Evolutionary conservation across 2,329 filamentous ascomycete species (phyloP).

Genomic region (Neonectria faginata): DNA sequence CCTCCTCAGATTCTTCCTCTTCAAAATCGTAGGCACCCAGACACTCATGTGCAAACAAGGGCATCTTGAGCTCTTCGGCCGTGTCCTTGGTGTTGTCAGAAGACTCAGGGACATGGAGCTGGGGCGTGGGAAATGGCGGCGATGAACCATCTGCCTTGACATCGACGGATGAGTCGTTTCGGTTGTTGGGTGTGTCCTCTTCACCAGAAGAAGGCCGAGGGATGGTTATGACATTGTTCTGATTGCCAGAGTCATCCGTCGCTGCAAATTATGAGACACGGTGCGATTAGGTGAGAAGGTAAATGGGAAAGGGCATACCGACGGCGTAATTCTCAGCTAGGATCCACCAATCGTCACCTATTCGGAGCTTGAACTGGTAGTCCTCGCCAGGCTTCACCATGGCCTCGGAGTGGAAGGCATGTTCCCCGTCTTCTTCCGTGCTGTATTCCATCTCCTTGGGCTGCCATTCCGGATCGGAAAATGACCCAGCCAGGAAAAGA

Average conservation of each 20-base stretch:
- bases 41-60: conserved; percentile 62
- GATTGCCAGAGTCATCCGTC: conserved; percentile 59
- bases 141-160: conserved; percentile 3
- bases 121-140: background rate
- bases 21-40: conserved; percentile 55
- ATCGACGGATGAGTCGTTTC: conserved; percentile 29
- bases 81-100: conserved; percentile 29
- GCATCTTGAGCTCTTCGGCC: conserved; percentile 46
- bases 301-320: conserved; percentile 58
- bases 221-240: conserved; percentile 59
- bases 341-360: conserved; percentile 76
- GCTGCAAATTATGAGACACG: conserved; percentile 37
- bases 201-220: conserved; percentile 32
- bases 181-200: conserved; percentile 27
- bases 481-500: conserved; percentile 76
- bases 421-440: conserved; percentile 63
- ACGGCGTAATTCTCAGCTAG: conserved; percentile 72
- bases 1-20: conserved; percentile 49
- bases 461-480: conserved; percentile 75
- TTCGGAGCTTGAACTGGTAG: conserved; percentile 81
- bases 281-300: background rate
- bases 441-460: conserved; percentile 72
- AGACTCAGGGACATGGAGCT: background rate
- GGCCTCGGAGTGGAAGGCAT: conserved; percentile 69
- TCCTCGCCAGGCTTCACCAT: conserved; percentile 66